Percentiles rank a stretch among this genome's conserved stretches.
phyloP scores from a whole-genome alignment of 2,329 filamentous ascomycete species.

The Phoma sp. region DNA sequence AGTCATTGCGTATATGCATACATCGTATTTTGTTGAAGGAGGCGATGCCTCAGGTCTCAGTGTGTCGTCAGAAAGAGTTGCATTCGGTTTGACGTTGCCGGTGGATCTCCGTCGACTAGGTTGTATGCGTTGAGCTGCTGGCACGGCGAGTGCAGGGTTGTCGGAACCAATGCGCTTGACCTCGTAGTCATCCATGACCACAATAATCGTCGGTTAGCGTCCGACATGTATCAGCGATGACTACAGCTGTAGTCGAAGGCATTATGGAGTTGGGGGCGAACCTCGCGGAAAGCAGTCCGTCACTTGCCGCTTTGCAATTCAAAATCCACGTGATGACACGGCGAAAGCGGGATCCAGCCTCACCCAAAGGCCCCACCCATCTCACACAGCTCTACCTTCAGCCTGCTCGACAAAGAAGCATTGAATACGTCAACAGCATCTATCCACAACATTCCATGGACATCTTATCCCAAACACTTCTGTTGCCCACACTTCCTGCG shows the following conservation, averaged over 20 bases:
- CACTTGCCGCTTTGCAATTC: conserved; percentile 1
- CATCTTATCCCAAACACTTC: neutral
- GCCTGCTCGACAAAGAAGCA: conserved; percentile 8
- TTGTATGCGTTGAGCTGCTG: conserved; percentile 25
- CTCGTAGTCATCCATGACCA: conserved; percentile 38
- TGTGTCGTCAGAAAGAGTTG: neutral
- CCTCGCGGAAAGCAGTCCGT: conserved; percentile 4
- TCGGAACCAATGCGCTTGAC: conserved; percentile 35
- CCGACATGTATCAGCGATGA: neutral
- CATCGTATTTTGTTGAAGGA: conserved; percentile 36
- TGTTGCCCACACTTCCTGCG: conserved; percentile 17
- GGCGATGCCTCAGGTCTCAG: neutral
- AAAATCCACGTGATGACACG: conserved; percentile 12
- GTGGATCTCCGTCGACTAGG: conserved; percentile 23
- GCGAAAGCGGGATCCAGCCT: conserved; percentile 14
- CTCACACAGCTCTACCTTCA: conserved; percentile 17
- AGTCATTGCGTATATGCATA: conserved; percentile 2
- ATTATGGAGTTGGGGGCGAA: neutral
- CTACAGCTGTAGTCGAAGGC: neutral
- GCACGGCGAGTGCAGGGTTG: conserved; percentile 36
- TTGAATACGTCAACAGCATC: neutral
- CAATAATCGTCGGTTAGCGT: neutral
- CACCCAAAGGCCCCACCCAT: conserved; percentile 16
- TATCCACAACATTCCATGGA: conserved; percentile 13
- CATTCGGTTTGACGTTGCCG: conserved; percentile 10